Base-by-base conservation (phyloP, 1,139 yeast species). In the Geotrichum histeridarum region DNA sequence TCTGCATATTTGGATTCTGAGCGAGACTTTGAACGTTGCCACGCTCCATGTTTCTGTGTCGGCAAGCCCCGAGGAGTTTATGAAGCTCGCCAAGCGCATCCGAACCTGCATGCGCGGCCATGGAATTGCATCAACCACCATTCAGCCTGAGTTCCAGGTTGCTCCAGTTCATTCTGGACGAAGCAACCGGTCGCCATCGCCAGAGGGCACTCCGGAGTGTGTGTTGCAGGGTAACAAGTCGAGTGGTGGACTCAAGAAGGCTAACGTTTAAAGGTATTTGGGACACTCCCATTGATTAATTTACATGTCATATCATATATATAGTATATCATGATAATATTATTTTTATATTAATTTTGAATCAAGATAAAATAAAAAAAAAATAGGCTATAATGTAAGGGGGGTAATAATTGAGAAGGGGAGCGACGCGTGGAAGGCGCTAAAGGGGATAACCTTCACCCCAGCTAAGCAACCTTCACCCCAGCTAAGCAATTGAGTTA, bases 1-100 rank as follows among this genome's bases (percentile, higher is more conserved):
- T 68, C 83, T 93, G 76, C 99, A 93, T 69, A 86, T 93, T 57
- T 93, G 99, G 99, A 93, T 90, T 68, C 77, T 93, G 62, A 88
- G 91, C 56, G 99, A 93, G 72, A 87, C 85, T 60, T 79, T 88
- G 54, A 78, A 83, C 63, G 88, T 93, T 66, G 97, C 97, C 1
- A 86, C 96, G 0, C 77, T 93, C 60, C 99, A 93, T 67, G 84
- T 91, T 45, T 87, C 90, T 63, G 77, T 90, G 49, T 77, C 79
- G 54, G 77, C 80, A 14, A 74, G 77, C 4, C 85, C 86, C n/a
- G 80, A 78, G 54, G 78, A 79, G 44, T 93, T 90, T 68, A 73
- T 85, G 60, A 71, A 74, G n/a, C 79, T 87, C 50, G 95, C 95
- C 7, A 77, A 82, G 51, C 80, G 81, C 57, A 93, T 93, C 54